Base-by-base conservation (phyloP, 2,329 filamentous ascomycete species). In the Aspergillus quadricinctus region DNA sequence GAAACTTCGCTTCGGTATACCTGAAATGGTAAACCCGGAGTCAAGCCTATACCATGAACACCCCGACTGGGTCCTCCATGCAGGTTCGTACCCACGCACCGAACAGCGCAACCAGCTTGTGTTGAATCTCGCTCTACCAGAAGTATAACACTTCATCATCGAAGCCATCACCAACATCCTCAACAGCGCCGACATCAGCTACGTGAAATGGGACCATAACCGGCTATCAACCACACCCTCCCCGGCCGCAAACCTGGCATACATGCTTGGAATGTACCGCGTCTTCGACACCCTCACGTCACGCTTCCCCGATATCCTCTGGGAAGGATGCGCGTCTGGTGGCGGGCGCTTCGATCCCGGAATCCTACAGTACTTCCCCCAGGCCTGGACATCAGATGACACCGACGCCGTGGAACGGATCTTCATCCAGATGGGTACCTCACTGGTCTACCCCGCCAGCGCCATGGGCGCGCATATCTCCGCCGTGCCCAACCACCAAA, bases 161-260 rank as follows among this genome's bases (percentile, higher is more conserved):
- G 68, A 75, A 0, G 76, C 79, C 0, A 74, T 88, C 3, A 78
- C 83, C 2, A 71, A 75, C 3, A 76, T 88, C 6, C 77, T 88
- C 19, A 74, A 80, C 48, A 79, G 74, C 1, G 78, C 80, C 0
- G 73, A 81, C 25, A 81, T 88, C 49, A 71, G 72, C 9, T 88
- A 88, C 58, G 79, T 88, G 58, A 88, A 88, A 61, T 88, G 85
- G 85, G 85, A 88, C 61, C 85, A 87, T 69, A 88, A 88, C 70
- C 76, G 85, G 84, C 80, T 1, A 84, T 87, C 48, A 83, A 87
- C 64, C 84, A 78, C 78, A 48, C 72, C 83, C 0, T 77, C 75
- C 0, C 83, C 84, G 0, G 75, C 78, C 0, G 79, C 77, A 6
- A 73, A 80, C 61, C 83, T 88, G 65, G 71, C 75, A 1, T 87